Evolutionary conservation across 495 filamentous ascomycete species (phyloP).

Genomic region (Lophiostoma macrostomum): DNA sequence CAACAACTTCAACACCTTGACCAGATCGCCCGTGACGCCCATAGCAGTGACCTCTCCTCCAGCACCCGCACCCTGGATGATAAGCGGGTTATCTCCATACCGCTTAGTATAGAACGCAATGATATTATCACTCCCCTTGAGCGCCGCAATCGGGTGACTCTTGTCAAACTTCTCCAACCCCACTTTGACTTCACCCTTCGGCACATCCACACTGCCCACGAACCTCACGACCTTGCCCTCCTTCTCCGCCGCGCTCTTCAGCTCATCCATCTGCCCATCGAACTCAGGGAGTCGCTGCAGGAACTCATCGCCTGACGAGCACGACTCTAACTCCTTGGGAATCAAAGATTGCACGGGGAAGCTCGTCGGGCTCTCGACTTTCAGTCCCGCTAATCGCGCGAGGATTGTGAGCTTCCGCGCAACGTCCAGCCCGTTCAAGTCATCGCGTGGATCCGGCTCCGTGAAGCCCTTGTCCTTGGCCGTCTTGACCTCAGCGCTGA

Average conservation of each 20-base stretch:
- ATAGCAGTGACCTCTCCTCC: conserved; percentile 95
- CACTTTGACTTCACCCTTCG: conserved; percentile 72
- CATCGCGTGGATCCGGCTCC: conserved; percentile 93
- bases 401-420: conserved; percentile 95
- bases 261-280: conserved; percentile 77
- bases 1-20: conserved; percentile 66
- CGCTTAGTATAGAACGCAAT: conserved; percentile 96
- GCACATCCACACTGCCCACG: conserved; percentile 87
- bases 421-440: conserved; percentile 93
- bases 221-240: conserved; percentile 91
- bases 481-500: conserved; percentile 82
- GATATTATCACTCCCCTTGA: conserved; percentile 97
- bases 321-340: conserved; percentile 74
- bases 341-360: conserved; percentile 93
- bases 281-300: conserved; percentile 70
- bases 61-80: conserved; percentile 91
- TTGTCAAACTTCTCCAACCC: conserved; percentile 69
- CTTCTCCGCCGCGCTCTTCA: conserved; percentile 72
- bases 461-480: conserved; percentile 95
- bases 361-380: conserved; percentile 69
- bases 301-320: conserved; percentile 74
- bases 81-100: conserved; percentile 83
- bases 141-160: conserved; percentile 74
- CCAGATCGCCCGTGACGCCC: conserved; percentile 85
- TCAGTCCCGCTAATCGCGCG: conserved; percentile 74